phyloP scores from a whole-genome alignment of 2,329 filamentous ascomycete species.

The Colletotrichum sidae region DNA sequence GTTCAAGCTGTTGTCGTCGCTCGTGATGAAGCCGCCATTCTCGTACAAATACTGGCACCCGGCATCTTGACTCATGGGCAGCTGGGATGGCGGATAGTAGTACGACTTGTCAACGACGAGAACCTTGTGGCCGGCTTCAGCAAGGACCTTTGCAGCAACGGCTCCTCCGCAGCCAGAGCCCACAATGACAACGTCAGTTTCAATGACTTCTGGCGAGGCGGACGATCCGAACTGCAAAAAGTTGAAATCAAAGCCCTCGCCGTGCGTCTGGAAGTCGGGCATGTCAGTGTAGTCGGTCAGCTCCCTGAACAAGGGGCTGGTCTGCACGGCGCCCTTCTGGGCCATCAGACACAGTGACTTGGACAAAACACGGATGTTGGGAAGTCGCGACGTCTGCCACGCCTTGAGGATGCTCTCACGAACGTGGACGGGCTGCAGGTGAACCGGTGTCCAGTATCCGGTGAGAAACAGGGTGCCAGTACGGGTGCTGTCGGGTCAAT shows the following conservation, averaged over 20 bases:
- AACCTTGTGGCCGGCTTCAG: slow-evolving; percentile 80
- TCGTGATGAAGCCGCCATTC: slow-evolving; percentile 67
- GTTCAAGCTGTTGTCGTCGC: slow-evolving; percentile 68
- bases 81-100: slow-evolving; percentile 76
- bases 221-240: slow-evolving; percentile 69
- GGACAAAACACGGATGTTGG: slow-evolving; percentile 64
- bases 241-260: slow-evolving; percentile 64
- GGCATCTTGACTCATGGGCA: slow-evolving; percentile 77
- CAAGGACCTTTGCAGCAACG: slow-evolving; percentile 83
- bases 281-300: slow-evolving; percentile 69
- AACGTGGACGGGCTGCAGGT: slow-evolving; percentile 68
- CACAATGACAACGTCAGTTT: slow-evolving; percentile 86
- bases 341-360: slow-evolving; percentile 67
- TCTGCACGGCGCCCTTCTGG: slow-evolving; percentile 66
- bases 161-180: slow-evolving; percentile 89
- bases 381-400: slow-evolving; percentile 71
- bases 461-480: slow-evolving; percentile 74
- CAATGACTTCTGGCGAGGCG: slow-evolving; percentile 64
- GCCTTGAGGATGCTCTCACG: slow-evolving; percentile 71
- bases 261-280: slow-evolving; percentile 62
- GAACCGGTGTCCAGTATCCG: slow-evolving; percentile 72
- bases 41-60: slow-evolving; percentile 76
- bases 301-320: slow-evolving; percentile 64
- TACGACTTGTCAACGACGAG: slow-evolving; percentile 87
- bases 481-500: slow-evolving; percentile 62